A percentile compares a stretch with the other conserved stretches of the same genome.
phyloP scores from a whole-genome alignment of 83 land plant species.

The Picea engelmannii region DNA sequence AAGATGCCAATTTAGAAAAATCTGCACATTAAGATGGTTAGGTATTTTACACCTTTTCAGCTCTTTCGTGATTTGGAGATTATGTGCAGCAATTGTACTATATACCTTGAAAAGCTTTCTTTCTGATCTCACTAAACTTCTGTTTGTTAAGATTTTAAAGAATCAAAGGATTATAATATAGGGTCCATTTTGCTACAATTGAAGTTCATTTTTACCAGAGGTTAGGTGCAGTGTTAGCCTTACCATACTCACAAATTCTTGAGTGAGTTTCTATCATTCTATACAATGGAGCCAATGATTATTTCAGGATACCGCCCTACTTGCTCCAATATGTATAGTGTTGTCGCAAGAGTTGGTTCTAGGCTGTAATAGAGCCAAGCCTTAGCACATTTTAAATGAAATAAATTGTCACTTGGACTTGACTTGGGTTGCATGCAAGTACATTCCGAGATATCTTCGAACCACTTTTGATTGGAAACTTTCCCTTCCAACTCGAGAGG shows the following conservation, averaged over 20 bases:
- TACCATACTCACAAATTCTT: not conserved
- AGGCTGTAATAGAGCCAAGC: too few species aligned
- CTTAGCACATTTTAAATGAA: too few species aligned
- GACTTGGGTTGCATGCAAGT: too few species aligned
- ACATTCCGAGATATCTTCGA: too few species aligned
- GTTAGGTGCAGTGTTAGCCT: not conserved
- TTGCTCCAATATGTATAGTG: not conserved
- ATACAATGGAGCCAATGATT: too few species aligned
- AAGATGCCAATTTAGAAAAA: not conserved
- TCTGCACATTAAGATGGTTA: not conserved
- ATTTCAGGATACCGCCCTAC: not conserved
- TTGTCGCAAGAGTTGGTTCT: too few species aligned
- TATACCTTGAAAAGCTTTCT: not conserved
- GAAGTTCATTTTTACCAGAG: too few species aligned
- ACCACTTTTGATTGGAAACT: too few species aligned
- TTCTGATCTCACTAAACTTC: not conserved
- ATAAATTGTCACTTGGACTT: too few species aligned
- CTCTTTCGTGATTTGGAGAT: not conserved
- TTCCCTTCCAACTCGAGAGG: too few species aligned
- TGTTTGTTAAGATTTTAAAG: not conserved
- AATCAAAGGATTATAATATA: not conserved
- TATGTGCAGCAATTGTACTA: not conserved
- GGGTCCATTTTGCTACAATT: not conserved
- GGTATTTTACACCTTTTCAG: not conserved
- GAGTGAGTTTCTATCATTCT: not conserved